phyloP scores from a whole-genome alignment of 768 basidiomycete species.

The Boletus tomentosulus region DNA sequence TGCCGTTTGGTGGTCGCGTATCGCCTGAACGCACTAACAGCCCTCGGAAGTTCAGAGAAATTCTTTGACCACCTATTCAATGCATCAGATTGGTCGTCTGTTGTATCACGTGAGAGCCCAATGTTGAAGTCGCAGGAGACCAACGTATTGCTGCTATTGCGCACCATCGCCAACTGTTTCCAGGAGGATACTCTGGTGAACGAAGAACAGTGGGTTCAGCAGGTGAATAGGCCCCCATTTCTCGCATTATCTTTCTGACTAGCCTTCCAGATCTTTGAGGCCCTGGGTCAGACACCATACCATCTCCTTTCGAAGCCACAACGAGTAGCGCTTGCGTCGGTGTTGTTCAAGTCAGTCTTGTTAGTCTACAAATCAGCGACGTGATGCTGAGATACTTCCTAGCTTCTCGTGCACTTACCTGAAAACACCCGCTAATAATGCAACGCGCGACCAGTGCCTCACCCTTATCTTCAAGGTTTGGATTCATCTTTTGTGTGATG shows the following conservation, averaged over 20 bases:
- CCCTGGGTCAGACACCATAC: constrained; percentile 49
- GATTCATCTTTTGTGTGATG: neutral
- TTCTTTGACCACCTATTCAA: constrained; percentile 63
- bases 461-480: constrained; percentile 45
- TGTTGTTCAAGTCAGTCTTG: constrained; percentile 79
- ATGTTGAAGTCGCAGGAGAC: constrained; percentile 74
- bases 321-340: constrained; percentile 73
- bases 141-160: constrained; percentile 75
- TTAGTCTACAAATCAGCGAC: neutral
- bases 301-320: constrained; percentile 60
- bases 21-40: constrained; percentile 49
- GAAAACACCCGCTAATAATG: constrained; percentile 37
- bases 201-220: constrained; percentile 47
- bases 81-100: constrained; percentile 58
- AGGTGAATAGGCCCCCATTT: constrained; percentile 34
- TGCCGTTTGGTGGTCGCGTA: constrained; percentile 70
- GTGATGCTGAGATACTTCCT: constrained; percentile 1
- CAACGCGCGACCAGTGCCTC: constrained; percentile 41
- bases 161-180: constrained; percentile 78
- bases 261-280: constrained; percentile 49
- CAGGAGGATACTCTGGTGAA: constrained; percentile 46
- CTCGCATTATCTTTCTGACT: constrained; percentile 4
- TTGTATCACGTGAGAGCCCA: constrained; percentile 47
- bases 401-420: constrained; percentile 65
- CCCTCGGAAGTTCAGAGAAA: constrained; percentile 39